Evolutionary conservation across 2,329 filamentous ascomycete species (phyloP), one percentile per base, ranked within the genome.

Genomic region (Aspergillus viridinutans): DNA sequence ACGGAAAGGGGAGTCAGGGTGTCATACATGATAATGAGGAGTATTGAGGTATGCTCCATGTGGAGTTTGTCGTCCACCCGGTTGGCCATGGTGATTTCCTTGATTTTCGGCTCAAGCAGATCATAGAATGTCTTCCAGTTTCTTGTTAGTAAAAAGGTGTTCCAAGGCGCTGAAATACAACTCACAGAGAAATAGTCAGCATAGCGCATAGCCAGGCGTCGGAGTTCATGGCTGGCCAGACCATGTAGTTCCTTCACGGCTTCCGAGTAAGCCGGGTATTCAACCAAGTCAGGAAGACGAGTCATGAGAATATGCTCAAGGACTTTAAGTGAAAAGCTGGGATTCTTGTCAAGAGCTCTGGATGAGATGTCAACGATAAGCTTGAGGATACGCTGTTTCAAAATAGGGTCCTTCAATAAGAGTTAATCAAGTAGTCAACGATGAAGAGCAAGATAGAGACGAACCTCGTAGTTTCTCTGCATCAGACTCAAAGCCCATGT

Each of bases 271-370:
- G 85, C 79, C 43, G 83, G 81, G 65, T 89, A 84, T 48, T 88
- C 84, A 2, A 88, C 86, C 55, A 90, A 83, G 47, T 90, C 85
- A 3, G 83, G 80, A n/a, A 90, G 85, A 75, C 89, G 88, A 35
- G 90, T 92, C 68, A 93, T 86, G 40, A 99, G 81, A 60, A 97
- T 92, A 72, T 97, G 90, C 70, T 97, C 91, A 3, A 97, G 82
- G 23, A 96, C 90, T 69, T 90, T 92, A 21, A 97, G 81, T 74
- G 96, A 94, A 72, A 97, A 93, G 38, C 81, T 82, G 5, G 88
- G 83, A 55, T 90, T 89, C 64, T 87, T 87, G 68, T 91, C 86
- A 6, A 96, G 80, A 2, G 89, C 90, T 29, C 86, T 88, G 0
- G 90, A 92, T 0, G 91, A 93, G 69, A 96, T 90, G 42, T 90